These are phyloP conservation scores for Cordia subcordata DNA, from an alignment of 257 asterid genomes.

Conservation along the genomic window DNA sequence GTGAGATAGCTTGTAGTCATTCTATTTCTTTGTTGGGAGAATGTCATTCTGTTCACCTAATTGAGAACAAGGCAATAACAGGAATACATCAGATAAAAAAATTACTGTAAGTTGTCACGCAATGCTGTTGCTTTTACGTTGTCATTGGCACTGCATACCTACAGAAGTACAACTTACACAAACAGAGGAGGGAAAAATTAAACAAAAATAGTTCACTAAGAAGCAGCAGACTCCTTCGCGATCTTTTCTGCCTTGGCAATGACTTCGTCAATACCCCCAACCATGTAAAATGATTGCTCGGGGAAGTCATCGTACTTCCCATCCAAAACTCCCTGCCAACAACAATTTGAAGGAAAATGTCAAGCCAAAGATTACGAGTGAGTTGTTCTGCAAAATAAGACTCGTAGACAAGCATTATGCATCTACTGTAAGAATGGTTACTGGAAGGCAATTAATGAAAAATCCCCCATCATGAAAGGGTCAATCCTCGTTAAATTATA, in stretches of 20 bases:
- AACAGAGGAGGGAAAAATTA: background rate
- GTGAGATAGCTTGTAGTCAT: no score
- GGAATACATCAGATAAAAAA: background rate
- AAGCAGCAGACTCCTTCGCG: constrained; percentile 69
- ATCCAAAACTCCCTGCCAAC: constrained; percentile 73
- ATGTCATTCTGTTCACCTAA: no score
- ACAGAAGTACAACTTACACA: background rate
- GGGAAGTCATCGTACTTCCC: constrained; percentile 88
- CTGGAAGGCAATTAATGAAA: background rate
- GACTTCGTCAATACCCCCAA: constrained; percentile 96
- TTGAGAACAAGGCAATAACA: background rate
- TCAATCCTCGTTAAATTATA: background rate
- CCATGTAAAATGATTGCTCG: constrained; percentile 95
- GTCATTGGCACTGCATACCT: background rate
- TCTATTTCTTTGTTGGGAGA: no score
- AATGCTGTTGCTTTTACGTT: background rate
- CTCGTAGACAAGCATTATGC: no score
- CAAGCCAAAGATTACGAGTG: background rate
- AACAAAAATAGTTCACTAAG: background rate
- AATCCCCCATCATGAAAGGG: background rate
- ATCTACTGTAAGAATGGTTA: no score
- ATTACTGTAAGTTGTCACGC: background rate
- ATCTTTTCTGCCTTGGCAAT: constrained; percentile 97
- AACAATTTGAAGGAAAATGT: background rate
- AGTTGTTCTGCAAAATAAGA: no score